These are phyloP conservation scores for Fusarium sacchari DNA, from an alignment of 2,329 filamentous ascomycete species.

Conservation along the genomic window DNA sequence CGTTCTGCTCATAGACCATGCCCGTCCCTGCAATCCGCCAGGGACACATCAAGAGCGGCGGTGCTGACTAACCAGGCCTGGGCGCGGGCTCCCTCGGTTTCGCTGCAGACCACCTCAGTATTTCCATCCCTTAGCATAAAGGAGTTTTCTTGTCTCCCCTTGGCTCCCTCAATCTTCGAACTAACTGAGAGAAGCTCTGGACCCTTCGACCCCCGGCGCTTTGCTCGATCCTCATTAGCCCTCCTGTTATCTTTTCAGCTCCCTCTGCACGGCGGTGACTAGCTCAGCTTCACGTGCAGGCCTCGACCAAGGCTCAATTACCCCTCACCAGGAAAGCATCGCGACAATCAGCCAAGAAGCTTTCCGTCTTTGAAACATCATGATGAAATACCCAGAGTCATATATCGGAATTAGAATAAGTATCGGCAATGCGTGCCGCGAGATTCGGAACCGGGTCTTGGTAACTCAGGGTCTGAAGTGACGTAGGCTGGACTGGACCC, in stretches of 20 bases:
- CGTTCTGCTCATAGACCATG: too few relatives aligned
- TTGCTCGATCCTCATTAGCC: slow-evolving; percentile 24
- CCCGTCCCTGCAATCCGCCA: too few relatives aligned
- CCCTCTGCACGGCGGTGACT: slow-evolving; percentile 13
- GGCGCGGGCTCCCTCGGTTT: too few relatives aligned
- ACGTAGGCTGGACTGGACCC: slow-evolving; percentile 35
- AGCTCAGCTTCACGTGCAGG: slow-evolving; percentile 8
- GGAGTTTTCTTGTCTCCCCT: neutral
- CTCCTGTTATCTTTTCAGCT: slow-evolving; percentile 20
- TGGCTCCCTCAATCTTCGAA: slow-evolving; percentile 19
- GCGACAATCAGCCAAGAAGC: neutral
- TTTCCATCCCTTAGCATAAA: neutral
- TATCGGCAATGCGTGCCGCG: neutral
- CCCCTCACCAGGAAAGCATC: slow-evolving; percentile 4
- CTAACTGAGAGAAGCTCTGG: neutral
- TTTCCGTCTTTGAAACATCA: slow-evolving; percentile 4
- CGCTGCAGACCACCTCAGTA: neutral
- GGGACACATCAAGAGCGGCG: too few relatives aligned
- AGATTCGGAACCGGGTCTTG: neutral
- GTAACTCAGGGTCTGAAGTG: slow-evolving; percentile 36
- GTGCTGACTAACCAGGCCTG: too few relatives aligned
- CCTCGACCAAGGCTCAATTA: neutral
- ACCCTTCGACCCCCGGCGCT: neutral
- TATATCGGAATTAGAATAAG: neutral
- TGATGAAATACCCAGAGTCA: slow-evolving; percentile 14